Evolutionary conservation across 768 basidiomycete species (phyloP).

Genomic region (Xerocomus spinulosus): DNA sequence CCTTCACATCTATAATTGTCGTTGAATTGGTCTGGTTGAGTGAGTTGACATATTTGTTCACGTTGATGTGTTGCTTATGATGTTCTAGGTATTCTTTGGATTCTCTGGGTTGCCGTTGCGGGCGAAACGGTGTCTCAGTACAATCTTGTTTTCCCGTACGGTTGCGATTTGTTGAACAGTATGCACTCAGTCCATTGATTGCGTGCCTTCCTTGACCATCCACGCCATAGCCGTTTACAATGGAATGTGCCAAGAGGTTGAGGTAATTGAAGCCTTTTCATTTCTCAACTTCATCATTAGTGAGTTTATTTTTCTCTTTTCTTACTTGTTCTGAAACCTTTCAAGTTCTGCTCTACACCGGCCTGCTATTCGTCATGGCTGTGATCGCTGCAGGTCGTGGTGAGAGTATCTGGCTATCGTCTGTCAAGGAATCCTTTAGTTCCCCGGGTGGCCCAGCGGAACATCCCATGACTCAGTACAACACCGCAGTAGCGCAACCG

Average conservation of each 20-base stretch:
- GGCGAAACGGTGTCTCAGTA: constrained; percentile 20
- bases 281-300: constrained; percentile 35
- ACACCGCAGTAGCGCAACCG: constrained; percentile 6
- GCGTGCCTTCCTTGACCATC: neutral
- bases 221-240: constrained; percentile 6
- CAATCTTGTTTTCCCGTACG: constrained; percentile 5
- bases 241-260: constrained; percentile 26
- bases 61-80: neutral
- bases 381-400: constrained; percentile 28
- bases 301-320: constrained; percentile 12
- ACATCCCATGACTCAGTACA: constrained; percentile 17
- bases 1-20: constrained; percentile 36
- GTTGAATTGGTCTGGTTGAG: constrained; percentile 37
- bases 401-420: constrained; percentile 28
- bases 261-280: constrained; percentile 33
- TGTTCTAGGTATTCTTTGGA: constrained; percentile 29
- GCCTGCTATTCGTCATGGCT: constrained; percentile 22
- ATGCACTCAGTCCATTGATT: neutral
- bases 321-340: neutral
- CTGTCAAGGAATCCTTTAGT: constrained; percentile 30
- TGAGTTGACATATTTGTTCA: constrained; percentile 15
- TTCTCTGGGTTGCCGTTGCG: constrained; percentile 39
- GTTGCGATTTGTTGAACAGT: constrained; percentile 8
- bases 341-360: constrained; percentile 33
- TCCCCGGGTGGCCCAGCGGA: constrained; percentile 6